Conservation (phyloP, 352 stramenopile genomes). For the Pythium brachiatum region DNA sequence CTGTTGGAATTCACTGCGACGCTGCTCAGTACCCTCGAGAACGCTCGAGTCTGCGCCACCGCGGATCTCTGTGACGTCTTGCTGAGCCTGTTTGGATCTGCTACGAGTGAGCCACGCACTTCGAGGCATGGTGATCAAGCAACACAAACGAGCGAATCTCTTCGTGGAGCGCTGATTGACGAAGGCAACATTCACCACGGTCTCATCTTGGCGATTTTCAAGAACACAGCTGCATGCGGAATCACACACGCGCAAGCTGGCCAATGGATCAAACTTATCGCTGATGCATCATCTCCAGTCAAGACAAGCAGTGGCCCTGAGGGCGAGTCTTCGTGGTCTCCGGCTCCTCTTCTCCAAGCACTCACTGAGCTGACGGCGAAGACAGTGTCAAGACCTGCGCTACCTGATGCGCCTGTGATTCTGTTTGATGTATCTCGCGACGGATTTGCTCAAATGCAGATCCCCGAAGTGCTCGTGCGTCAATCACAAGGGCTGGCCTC, state of each 20-base stretch:
- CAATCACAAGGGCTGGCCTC: constrained; percentile 4
- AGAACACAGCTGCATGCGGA: constrained; percentile 6
- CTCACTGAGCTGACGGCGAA: constrained; percentile 12
- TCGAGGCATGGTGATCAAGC: not conserved
- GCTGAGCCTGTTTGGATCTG: constrained; percentile 14
- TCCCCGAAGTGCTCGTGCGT: constrained; percentile 51
- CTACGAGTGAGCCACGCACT: not conserved
- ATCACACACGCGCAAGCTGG: constrained; percentile 15
- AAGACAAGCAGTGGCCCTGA: not conserved
- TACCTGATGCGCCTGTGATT: constrained; percentile 24
- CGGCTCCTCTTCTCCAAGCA: constrained; percentile 7
- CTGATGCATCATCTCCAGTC: constrained; percentile 1
- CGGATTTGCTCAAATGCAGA: constrained; percentile 66
- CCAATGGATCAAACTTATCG: constrained; percentile 29
- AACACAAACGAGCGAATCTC: not conserved
- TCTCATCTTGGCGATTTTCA: constrained; percentile 7
- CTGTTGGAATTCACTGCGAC: constrained; percentile 7
- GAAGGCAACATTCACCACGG: constrained; percentile 7
- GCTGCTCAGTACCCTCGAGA: constrained; percentile 21
- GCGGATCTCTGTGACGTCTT: constrained; percentile 18
- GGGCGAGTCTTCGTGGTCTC: not conserved
- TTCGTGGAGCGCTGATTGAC: constrained; percentile 14
- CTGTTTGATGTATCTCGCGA: constrained; percentile 51
- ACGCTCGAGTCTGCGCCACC: constrained; percentile 11
- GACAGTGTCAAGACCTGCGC: not conserved